Conservation (phyloP, 108 stramenopile genomes). For the Nitzschia sp. region DNA sequence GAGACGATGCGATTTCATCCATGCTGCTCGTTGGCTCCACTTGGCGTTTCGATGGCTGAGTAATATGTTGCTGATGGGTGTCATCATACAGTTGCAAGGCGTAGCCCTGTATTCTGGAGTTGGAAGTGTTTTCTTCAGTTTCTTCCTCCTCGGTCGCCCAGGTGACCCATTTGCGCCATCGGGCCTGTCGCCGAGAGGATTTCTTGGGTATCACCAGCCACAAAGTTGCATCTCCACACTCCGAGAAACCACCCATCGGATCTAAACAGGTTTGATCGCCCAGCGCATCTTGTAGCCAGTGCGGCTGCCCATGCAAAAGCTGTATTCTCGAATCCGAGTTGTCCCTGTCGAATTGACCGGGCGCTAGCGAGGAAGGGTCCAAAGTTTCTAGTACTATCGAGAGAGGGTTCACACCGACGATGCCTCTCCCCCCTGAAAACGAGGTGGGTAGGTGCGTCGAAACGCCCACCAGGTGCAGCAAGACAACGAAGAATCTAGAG, state of each 20-base stretch:
- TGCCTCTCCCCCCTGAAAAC: constrained; percentile 21
- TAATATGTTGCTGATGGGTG: background rate
- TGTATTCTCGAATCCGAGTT: background rate
- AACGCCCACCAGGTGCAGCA: constrained; percentile 62
- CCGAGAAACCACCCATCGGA: constrained; percentile 60
- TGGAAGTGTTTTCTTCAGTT: constrained; percentile 4
- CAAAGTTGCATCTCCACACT: constrained; percentile 82
- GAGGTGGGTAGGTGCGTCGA: constrained; percentile 28
- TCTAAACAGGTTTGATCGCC: constrained; percentile 64
- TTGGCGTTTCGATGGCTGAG: background rate
- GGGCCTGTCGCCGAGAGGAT: constrained; percentile 14
- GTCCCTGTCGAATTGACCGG: background rate
- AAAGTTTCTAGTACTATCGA: constrained; percentile 52
- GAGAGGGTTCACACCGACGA: constrained; percentile 57
- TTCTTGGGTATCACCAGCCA: constrained; percentile 51
- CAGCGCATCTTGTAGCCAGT: constrained; percentile 68
- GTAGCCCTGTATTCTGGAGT: constrained; percentile 19
- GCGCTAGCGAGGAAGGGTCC: constrained; percentile 1
- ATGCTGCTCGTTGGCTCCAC: background rate
- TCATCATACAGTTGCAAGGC: constrained; percentile 34
- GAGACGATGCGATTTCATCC: background rate
- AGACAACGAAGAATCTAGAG: constrained; percentile 58
- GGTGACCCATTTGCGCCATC: constrained; percentile 25
- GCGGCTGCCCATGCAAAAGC: constrained; percentile 29
- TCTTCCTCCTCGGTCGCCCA: constrained; percentile 33